Evolutionary conservation across 805 yeast genomes (phyloP).

Genomic region (Barnettozyma populi): DNA sequence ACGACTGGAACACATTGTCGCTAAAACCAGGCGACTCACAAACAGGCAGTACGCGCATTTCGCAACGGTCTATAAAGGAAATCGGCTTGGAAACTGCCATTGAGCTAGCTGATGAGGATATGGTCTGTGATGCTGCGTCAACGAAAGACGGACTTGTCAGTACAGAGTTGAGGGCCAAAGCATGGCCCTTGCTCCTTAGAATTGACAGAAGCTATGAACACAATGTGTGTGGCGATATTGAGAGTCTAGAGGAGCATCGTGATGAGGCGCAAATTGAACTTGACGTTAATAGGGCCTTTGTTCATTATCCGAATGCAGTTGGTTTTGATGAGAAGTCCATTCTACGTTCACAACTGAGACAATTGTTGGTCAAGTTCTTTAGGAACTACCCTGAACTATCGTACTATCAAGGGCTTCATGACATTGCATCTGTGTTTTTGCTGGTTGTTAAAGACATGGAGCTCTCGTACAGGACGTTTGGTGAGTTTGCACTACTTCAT

Average conservation of each 20-base stretch:
- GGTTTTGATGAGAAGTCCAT: constrained; percentile 16
- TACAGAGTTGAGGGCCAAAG: constrained; percentile 34
- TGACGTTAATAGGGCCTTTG: constrained; percentile 73
- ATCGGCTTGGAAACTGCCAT: constrained; percentile 35
- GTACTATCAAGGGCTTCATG: constrained; percentile 94
- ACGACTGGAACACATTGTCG: constrained; percentile 46
- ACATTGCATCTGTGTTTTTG: constrained; percentile 64
- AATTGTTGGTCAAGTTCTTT: constrained; percentile 48
- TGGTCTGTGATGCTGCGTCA: constrained; percentile 32
- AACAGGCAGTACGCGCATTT: constrained; percentile 1
- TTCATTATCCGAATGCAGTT: constrained; percentile 29
- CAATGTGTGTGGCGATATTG: neutral
- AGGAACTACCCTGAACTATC: constrained; percentile 54
- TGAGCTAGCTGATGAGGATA: constrained; percentile 25
- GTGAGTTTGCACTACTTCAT: constrained; percentile 50
- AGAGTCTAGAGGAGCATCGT: constrained; percentile 33
- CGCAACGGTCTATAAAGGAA: constrained; percentile 13
- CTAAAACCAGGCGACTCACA: constrained; percentile 28
- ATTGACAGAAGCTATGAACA: neutral
- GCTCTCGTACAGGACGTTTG: constrained; percentile 34
- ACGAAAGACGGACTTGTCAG: constrained; percentile 44
- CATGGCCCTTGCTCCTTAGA: constrained; percentile 44
- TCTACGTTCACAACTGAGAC: constrained; percentile 23
- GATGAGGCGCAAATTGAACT: constrained; percentile 77
- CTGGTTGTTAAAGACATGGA: constrained; percentile 40